A percentile compares a stretch with the other conserved stretches of the same genome.
These are phyloP conservation scores for Aquilaria malaccensis DNA, from an alignment of 345 rosid species.

Conservation along the genomic window DNA sequence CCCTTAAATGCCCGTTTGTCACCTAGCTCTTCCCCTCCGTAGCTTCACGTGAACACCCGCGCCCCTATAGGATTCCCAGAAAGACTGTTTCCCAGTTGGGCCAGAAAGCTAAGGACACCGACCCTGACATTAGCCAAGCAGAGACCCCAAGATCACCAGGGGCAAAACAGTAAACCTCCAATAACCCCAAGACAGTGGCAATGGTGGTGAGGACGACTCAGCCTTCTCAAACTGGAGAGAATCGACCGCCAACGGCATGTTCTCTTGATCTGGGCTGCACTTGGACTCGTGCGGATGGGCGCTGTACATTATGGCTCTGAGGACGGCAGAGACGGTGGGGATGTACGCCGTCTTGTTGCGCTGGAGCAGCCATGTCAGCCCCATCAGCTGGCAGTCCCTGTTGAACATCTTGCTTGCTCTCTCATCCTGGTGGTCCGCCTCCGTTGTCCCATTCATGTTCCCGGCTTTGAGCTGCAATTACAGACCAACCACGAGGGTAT, in stretches of 20 bases:
- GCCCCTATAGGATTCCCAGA: no score
- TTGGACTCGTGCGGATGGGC: conserved; percentile 65
- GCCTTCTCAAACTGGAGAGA: conserved; percentile 68
- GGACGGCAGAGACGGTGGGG: conserved; percentile 94
- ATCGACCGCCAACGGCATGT: conserved; percentile 99
- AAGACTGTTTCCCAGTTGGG: neutral
- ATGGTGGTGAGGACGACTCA: conserved; percentile 33
- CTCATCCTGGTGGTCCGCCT: conserved; percentile 30
- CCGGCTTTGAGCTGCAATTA: conserved; percentile 62
- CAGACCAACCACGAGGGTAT: conserved; percentile 1
- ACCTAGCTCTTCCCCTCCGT: conserved; percentile 9
- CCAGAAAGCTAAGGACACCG: conserved; percentile 1
- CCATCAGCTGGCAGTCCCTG: conserved; percentile 96
- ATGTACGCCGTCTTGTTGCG: conserved; percentile 93
- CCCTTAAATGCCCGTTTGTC: conserved; percentile 22
- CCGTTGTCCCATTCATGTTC: conserved; percentile 27
- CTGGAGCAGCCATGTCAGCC: conserved; percentile 95
- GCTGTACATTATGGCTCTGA: conserved; percentile 92
- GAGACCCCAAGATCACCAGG: conserved; percentile 22
- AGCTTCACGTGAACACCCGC: conserved; percentile 35
- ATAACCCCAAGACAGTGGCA: conserved; percentile 6
- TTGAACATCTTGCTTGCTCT: conserved; percentile 85
- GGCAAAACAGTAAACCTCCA: conserved; percentile 27
- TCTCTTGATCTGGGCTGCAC: conserved; percentile 98
- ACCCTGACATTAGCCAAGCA: conserved; percentile 13